Conservation (phyloP, 345 rosid genomes). For the Linum trigynum region DNA sequence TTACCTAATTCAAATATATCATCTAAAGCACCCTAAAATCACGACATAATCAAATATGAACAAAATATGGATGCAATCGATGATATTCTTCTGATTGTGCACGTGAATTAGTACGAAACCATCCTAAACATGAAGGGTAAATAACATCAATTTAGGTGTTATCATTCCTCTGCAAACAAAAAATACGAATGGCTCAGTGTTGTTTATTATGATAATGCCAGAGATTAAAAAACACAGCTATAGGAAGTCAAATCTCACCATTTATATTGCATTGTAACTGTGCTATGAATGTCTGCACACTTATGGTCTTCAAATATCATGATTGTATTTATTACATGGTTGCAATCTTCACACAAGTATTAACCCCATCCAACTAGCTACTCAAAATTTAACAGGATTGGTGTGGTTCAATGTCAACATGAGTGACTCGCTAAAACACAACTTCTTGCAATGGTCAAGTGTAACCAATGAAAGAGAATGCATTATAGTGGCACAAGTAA, state of each 20-base stretch:
- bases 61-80: no score
- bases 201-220: background rate
- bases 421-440: no score
- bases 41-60: no score
- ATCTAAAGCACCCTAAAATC: no score
- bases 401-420: background rate
- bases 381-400: background rate
- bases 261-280: constrained; percentile 97
- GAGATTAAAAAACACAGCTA: background rate
- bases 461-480: no score
- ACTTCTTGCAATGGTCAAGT: no score
- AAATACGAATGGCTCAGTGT: constrained; percentile 7
- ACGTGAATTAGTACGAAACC: no score
- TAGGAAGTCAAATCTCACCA: constrained; percentile 34
- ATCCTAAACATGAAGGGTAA: no score
- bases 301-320: constrained; percentile 93
- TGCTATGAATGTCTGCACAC: constrained; percentile 97
- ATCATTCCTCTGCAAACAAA: constrained; percentile 42
- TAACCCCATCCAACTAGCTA: background rate
- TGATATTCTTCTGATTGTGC: no score
- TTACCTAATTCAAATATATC: no score
- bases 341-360: background rate
- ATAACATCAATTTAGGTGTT: no score
- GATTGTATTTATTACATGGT: constrained; percentile 37
- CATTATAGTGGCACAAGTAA: no score